phyloP scores from a whole-genome alignment of 352 stramenopile genomes.

The Peronospora belbahrii region DNA sequence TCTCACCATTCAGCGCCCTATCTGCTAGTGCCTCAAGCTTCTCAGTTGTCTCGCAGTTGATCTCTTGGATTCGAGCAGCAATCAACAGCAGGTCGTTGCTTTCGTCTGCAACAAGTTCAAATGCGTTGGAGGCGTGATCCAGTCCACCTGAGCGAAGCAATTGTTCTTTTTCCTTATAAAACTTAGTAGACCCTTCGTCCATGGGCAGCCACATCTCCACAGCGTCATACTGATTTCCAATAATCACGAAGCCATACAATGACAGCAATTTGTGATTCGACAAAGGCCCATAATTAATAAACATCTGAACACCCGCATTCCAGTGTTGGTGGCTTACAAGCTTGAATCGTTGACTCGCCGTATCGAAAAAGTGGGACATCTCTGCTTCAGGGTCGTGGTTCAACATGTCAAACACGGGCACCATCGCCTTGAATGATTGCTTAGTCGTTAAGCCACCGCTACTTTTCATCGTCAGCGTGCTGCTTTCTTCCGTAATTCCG shows the following conservation, averaged over 20 bases:
- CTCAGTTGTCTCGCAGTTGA: constrained; percentile 38
- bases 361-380: constrained; percentile 65
- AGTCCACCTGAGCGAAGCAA: constrained; percentile 44
- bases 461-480: background rate
- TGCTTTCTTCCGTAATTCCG: constrained; percentile 5
- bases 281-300: constrained; percentile 72
- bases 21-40: constrained; percentile 30
- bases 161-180: constrained; percentile 40
- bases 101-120: constrained; percentile 56
- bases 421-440: constrained; percentile 64
- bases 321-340: constrained; percentile 74
- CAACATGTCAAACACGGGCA: constrained; percentile 83
- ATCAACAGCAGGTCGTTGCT: constrained; percentile 63
- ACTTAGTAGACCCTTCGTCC: constrained; percentile 33
- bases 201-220: constrained; percentile 73
- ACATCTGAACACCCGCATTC: constrained; percentile 59
- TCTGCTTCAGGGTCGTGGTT: constrained; percentile 74
- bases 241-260: constrained; percentile 73
- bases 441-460: constrained; percentile 7
- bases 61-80: constrained; percentile 51
- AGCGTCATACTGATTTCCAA: constrained; percentile 57
- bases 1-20: constrained; percentile 46
- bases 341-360: constrained; percentile 38
- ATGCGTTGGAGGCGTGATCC: constrained; percentile 48
- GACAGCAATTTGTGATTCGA: constrained; percentile 80